A percentile compares a stretch with the other conserved stretches of the same genome.
phyloP scores from a whole-genome alignment of 148 eudicot species.

The Rhododendron kiyosumense region DNA sequence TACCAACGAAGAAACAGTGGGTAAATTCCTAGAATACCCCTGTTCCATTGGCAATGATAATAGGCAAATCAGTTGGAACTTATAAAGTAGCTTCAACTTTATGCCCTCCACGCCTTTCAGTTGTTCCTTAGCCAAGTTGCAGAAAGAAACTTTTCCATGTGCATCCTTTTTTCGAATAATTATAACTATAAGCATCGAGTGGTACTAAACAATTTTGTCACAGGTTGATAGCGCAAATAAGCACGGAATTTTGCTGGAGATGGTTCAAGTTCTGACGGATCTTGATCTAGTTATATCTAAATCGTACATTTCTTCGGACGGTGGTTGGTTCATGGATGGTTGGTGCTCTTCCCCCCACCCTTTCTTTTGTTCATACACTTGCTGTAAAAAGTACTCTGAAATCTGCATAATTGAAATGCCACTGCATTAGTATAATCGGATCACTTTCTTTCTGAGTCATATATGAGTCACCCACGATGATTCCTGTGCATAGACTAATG shows the following conservation, averaged over 20 bases:
- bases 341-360: conserved; percentile 15
- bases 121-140: neutral
- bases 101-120: neutral
- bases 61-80: neutral
- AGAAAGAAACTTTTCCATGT: neutral
- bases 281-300: conserved; percentile 78
- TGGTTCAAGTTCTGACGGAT: conserved; percentile 89
- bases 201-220: neutral
- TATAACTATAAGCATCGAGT: neutral
- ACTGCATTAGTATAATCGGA: neutral
- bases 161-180: neutral
- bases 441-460: conserved; percentile 1
- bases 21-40: neutral
- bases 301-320: conserved; percentile 84
- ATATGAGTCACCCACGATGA: conserved; percentile 8
- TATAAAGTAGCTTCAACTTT: neutral
- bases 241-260: conserved; percentile 79
- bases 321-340: conserved; percentile 98
- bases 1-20: neutral
- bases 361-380: neutral
- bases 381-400: neutral
- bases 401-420: neutral
- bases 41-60: neutral
- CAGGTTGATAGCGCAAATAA: conserved; percentile 90
- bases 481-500: conserved; percentile 10